Evolutionary conservation across 2,329 filamentous ascomycete species (phyloP).

Genomic region (Phoma herbarum): DNA sequence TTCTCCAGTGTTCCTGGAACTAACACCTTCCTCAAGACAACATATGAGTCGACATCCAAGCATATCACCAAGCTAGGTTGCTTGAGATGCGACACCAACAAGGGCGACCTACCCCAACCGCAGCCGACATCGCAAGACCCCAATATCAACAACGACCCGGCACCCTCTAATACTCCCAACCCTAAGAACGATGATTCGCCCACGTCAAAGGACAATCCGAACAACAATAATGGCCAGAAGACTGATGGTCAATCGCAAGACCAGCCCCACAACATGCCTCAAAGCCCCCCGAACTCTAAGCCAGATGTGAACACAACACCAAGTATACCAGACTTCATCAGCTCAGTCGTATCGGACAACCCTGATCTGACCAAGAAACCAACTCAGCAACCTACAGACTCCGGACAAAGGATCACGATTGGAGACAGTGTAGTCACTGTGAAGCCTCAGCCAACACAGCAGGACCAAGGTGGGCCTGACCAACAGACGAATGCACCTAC

Average conservation of each 20-base stretch:
- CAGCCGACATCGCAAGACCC: slow-evolving; percentile 9
- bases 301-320: slow-evolving; percentile 15
- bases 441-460: slow-evolving; percentile 26
- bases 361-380: slow-evolving; percentile 17
- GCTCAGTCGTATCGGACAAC: slow-evolving; percentile 28
- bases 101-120: slow-evolving; percentile 12
- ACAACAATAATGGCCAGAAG: slow-evolving; percentile 6
- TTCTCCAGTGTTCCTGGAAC: slow-evolving; percentile 23
- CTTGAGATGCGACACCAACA: slow-evolving; percentile 28
- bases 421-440: slow-evolving; percentile 32
- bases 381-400: slow-evolving; percentile 11
- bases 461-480: slow-evolving; percentile 20
- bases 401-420: slow-evolving; percentile 31
- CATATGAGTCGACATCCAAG: slow-evolving; percentile 36
- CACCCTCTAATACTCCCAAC: slow-evolving; percentile 3
- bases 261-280: slow-evolving; percentile 12
- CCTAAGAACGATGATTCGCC: slow-evolving; percentile 11
- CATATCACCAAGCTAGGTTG: slow-evolving; percentile 41
- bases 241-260: slow-evolving; percentile 12
- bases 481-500: slow-evolving; percentile 26
- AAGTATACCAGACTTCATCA: slow-evolving; percentile 25
- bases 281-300: neutral
- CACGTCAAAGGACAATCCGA: slow-evolving; percentile 5
- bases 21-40: slow-evolving; percentile 40
- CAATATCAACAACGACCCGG: slow-evolving; percentile 13